Conservation (phyloP, 345 rosid species). For the Schrenkiella parvula region DNA sequence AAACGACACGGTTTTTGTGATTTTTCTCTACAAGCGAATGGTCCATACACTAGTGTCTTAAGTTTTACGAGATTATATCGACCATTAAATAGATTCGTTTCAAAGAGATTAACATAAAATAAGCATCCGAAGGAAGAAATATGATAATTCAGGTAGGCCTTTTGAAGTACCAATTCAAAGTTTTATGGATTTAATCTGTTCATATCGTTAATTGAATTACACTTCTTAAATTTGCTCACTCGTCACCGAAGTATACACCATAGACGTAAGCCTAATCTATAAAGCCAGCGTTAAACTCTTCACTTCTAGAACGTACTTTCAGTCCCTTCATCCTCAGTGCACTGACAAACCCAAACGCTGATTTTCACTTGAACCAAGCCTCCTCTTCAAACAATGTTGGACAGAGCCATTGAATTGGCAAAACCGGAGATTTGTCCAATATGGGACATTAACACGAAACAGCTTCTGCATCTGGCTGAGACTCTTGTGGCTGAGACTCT, state of each 20-base stretch:
- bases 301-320: constrained; percentile 2
- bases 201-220: not conserved
- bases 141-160: too few relatives aligned
- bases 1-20: too few relatives aligned
- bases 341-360: not conserved
- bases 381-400: not conserved
- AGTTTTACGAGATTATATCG: too few relatives aligned
- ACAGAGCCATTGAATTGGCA: not conserved
- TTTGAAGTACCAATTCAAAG: not conserved
- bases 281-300: not conserved
- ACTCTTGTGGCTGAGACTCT: too few relatives aligned
- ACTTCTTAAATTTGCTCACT: not conserved
- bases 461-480: constrained; percentile 43
- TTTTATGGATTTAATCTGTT: not conserved
- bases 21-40: too few relatives aligned
- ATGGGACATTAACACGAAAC: constrained; percentile 37
- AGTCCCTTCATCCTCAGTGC: constrained; percentile 2
- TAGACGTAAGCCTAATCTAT: constrained; percentile 11
- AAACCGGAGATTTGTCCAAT: not conserved
- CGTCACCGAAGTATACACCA: not conserved
- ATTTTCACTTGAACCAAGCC: constrained; percentile 1
- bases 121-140: too few relatives aligned
- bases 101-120: too few relatives aligned
- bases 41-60: too few relatives aligned
- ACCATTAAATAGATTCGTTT: too few relatives aligned